Evolutionary conservation across 2,329 filamentous ascomycete species (phyloP).

Genomic region (Emmonsia crescens): DNA sequence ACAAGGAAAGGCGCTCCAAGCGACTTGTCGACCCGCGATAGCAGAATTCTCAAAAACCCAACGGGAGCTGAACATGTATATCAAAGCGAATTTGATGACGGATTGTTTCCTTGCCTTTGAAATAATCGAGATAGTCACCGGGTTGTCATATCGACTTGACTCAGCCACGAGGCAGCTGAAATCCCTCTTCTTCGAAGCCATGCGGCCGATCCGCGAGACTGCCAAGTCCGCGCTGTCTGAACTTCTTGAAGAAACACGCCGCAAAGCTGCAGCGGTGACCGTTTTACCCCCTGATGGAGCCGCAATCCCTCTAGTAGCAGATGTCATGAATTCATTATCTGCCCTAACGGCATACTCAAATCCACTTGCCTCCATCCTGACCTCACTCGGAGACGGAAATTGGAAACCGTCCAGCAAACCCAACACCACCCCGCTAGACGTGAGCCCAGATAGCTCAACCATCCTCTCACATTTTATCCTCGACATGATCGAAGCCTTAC

Average conservation of each 20-base stretch:
- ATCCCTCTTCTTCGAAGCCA: conserved; percentile 64
- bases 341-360: conserved; percentile 78
- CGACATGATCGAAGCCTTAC: conserved; percentile 75
- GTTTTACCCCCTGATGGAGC: conserved; percentile 67
- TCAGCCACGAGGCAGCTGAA: conserved; percentile 78
- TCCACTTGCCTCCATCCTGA: conserved; percentile 79
- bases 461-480: conserved; percentile 83
- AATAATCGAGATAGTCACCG: conserved; percentile 79
- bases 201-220: conserved; percentile 85
- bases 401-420: conserved; percentile 60
- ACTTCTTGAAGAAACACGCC: conserved; percentile 71
- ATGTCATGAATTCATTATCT: conserved; percentile 77
- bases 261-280: conserved; percentile 54
- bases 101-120: conserved; percentile 96
- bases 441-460: conserved; percentile 75
- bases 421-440: conserved; percentile 65
- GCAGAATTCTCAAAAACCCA: conserved; percentile 76
- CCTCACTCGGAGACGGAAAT: conserved; percentile 83
- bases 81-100: conserved; percentile 72
- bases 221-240: conserved; percentile 77
- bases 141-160: conserved; percentile 68
- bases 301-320: conserved; percentile 63
- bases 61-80: conserved; percentile 78
- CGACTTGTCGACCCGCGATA: conserved; percentile 67
- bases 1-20: conserved; percentile 67